A percentile compares a stretch with the other conserved stretches of the same genome.
Conservation (phyloP, 441 rosid species). For the Omphalea diandra region DNA sequence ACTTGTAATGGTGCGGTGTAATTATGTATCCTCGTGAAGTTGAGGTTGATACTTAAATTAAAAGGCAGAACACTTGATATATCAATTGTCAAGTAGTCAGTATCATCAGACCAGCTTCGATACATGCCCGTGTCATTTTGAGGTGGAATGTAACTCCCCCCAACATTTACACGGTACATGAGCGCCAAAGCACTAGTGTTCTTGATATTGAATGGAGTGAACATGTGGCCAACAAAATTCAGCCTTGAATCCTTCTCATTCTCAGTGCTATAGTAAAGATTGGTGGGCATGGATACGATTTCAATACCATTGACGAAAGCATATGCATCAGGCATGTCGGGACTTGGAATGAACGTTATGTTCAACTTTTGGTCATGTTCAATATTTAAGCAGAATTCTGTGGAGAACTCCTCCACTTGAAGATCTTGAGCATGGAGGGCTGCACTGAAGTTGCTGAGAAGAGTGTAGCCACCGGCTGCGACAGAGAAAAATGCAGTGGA, state of each 20-base stretch:
- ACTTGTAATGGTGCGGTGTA: slow-evolving; percentile 39
- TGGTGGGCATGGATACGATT: slow-evolving; percentile 36
- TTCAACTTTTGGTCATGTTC: slow-evolving; percentile 6
- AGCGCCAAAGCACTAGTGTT: slow-evolving; percentile 28
- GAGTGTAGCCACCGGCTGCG: slow-evolving; percentile 30
- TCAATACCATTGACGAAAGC: slow-evolving; percentile 60
- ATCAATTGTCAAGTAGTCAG: not conserved
- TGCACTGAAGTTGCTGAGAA: slow-evolving; percentile 39
- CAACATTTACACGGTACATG: slow-evolving; percentile 41
- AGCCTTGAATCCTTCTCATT: not conserved
- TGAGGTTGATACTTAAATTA: not conserved
- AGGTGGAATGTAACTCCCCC: not conserved
- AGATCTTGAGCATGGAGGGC: slow-evolving; percentile 2
- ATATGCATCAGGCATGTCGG: slow-evolving; percentile 10
- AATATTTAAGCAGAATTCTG: slow-evolving; percentile 34
- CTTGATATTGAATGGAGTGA: not conserved
- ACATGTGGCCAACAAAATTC: slow-evolving; percentile 5
- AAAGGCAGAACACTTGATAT: not conserved
- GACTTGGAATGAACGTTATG: slow-evolving; percentile 33
- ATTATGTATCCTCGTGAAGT: not conserved
- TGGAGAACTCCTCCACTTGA: not conserved
- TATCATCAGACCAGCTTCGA: slow-evolving; percentile 38
- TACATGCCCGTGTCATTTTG: slow-evolving; percentile 31
- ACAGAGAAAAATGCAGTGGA: slow-evolving; percentile 36
- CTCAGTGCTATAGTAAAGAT: slow-evolving; percentile 25